These are phyloP conservation scores for Leccinum variabile DNA, from an alignment of 1,284 basidiomycete genomes.

Conservation along the genomic window DNA sequence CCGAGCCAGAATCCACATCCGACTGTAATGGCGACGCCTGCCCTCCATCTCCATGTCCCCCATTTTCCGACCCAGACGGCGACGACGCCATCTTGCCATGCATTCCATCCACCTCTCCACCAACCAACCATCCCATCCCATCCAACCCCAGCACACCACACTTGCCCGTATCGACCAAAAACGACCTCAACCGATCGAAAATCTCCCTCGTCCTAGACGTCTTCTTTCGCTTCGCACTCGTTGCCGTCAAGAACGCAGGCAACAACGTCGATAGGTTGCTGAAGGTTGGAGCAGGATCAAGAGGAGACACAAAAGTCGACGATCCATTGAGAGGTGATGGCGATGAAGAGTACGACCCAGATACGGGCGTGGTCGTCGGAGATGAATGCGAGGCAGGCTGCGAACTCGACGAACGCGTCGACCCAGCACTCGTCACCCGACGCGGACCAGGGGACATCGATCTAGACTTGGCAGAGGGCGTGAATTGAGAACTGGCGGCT, in stretches of 20 bases:
- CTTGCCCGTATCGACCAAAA: conserved; percentile 26
- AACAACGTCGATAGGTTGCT: conserved; percentile 17
- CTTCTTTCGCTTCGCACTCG: conserved; percentile 28
- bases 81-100: not conserved
- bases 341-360: conserved; percentile 14
- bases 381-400: conserved; percentile 13
- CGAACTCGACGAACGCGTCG: conserved; percentile 14
- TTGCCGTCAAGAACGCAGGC: conserved; percentile 26
- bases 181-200: conserved; percentile 30
- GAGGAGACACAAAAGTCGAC: not conserved
- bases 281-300: not conserved
- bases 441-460: conserved; percentile 22
- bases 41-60: not conserved
- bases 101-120: conserved; percentile 17
- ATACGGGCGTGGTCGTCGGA: conserved; percentile 10
- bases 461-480: conserved; percentile 12
- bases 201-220: conserved; percentile 31
- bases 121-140: conserved; percentile 18
- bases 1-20: conserved; percentile 4
- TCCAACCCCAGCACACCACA: conserved; percentile 9
- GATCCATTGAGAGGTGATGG: conserved; percentile 9
- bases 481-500: not conserved
- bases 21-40: conserved; percentile 4
- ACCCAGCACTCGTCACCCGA: conserved; percentile 4
- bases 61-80: conserved; percentile 12